Evolutionary conservation across 2,329 filamentous ascomycete species (phyloP).

Genomic region (Decorospora gaudefroyi): DNA sequence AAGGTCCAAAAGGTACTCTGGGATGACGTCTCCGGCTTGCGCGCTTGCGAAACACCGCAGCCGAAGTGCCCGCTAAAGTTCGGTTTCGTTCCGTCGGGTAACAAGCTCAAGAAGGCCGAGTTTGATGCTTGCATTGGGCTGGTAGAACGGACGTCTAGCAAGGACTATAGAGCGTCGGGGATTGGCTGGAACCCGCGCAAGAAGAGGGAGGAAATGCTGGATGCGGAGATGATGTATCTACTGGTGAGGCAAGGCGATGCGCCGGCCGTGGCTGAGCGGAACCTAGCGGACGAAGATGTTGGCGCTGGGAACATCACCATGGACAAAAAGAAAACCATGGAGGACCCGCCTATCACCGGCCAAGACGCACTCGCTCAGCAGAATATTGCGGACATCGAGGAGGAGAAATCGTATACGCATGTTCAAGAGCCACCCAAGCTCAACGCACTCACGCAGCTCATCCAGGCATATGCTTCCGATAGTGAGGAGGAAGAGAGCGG

Average conservation of each 20-base stretch:
- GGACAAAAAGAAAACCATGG: too few species aligned
- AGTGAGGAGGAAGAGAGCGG: not conserved
- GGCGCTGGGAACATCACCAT: too few species aligned
- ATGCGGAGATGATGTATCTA: constrained; percentile 69
- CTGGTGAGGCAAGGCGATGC: constrained; percentile 48
- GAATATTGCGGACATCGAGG: not conserved
- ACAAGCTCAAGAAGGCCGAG: constrained; percentile 45
- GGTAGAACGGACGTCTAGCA: constrained; percentile 65
- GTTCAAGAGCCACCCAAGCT: too few species aligned
- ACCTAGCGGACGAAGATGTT: not conserved
- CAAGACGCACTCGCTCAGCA: too few species aligned
- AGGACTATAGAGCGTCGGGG: constrained; percentile 66
- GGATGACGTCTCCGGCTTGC: constrained; percentile 6
- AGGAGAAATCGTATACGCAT: too few species aligned
- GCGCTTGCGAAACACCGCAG: constrained; percentile 1
- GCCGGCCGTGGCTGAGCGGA: not conserved
- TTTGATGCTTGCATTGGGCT: constrained; percentile 59
- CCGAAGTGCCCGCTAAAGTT: constrained; percentile 13
- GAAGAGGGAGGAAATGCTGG: constrained; percentile 71
- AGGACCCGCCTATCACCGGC: too few species aligned
- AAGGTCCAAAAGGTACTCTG: constrained; percentile 11
- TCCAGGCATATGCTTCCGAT: not conserved
- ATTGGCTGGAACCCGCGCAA: constrained; percentile 64
- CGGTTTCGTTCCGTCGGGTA: constrained; percentile 30
- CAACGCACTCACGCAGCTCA: too few species aligned